A percentile compares a stretch with the other conserved stretches of the same genome.
Evolutionary conservation across 352 stramenopile genomes (phyloP).

Genomic region (Phytophthora chlamydospora): DNA sequence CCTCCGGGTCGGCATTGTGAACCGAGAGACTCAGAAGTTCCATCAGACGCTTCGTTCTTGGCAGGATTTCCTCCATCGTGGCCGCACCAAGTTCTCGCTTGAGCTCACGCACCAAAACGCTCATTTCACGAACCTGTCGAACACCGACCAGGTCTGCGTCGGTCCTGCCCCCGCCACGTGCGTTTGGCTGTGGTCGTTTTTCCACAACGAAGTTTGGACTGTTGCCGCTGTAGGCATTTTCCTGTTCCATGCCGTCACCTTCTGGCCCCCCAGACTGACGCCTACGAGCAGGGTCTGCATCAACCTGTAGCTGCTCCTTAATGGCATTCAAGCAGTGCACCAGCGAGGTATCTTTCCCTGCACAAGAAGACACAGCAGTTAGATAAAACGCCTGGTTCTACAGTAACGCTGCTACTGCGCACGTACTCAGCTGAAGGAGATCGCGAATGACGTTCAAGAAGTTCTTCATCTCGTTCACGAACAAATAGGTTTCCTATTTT

Average conservation of each 20-base stretch:
- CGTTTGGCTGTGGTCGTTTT: constrained; percentile 22
- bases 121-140: constrained; percentile 78
- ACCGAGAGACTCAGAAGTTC: constrained; percentile 81
- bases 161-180: constrained; percentile 8
- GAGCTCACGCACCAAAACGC: constrained; percentile 67
- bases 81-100: constrained; percentile 79
- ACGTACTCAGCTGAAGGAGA: constrained; percentile 74
- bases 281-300: constrained; percentile 8
- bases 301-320: constrained; percentile 39
- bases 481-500: constrained; percentile 80
- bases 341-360: constrained; percentile 55
- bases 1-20: constrained; percentile 40
- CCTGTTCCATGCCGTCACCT: constrained; percentile 17
- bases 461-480: constrained; percentile 89
- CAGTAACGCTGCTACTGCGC: background rate
- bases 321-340: constrained; percentile 59
- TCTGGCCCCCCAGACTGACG: constrained; percentile 5
- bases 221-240: constrained; percentile 20
- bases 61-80: constrained; percentile 78
- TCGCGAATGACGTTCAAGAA: constrained; percentile 70
- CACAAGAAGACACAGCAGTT: constrained; percentile 1
- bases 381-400: background rate
- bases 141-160: constrained; percentile 55
- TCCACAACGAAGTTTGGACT: constrained; percentile 74
- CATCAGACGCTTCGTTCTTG: constrained; percentile 80